Evolutionary conservation across 306 rosid genomes (phyloP).

Genomic region (Lathyrus tuberosus): DNA sequence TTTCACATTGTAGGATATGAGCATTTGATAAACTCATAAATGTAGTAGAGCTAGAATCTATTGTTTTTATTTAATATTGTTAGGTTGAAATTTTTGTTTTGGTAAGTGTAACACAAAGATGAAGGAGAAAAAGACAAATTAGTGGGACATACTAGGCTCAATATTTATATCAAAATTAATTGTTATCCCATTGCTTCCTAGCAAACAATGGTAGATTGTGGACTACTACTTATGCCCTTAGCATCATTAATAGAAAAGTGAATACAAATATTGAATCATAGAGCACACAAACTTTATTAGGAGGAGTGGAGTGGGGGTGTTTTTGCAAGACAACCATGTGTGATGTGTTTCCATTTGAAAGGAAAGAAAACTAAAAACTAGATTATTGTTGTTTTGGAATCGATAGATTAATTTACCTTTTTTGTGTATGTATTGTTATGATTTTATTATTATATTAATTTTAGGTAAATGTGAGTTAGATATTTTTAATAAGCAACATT

Average conservation of each 20-base stretch:
- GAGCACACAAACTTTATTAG: background rate
- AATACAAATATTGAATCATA: background rate
- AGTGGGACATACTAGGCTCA: background rate
- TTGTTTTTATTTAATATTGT: background rate
- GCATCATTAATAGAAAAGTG: background rate
- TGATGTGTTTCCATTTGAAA: background rate
- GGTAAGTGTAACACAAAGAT: background rate
- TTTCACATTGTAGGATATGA: background rate
- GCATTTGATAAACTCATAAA: background rate
- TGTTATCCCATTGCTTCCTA: background rate
- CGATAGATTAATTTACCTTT: no score
- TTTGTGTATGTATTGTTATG: no score
- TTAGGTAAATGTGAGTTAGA: no score
- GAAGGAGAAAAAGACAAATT: background rate
- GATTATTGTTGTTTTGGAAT: background rate
- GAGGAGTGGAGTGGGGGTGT: constrained; percentile 1
- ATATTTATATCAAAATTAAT: background rate
- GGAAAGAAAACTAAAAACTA: background rate
- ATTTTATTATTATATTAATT: no score
- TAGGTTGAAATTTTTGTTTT: no score
- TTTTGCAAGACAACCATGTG: background rate
- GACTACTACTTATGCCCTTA: background rate
- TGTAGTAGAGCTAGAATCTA: no score
- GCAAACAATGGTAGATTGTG: constrained; percentile 1
- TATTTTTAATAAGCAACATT: no score